Conservation (phyloP, 1,284 basidiomycete genomes). For the Vanrija pseudolonga region DNA sequence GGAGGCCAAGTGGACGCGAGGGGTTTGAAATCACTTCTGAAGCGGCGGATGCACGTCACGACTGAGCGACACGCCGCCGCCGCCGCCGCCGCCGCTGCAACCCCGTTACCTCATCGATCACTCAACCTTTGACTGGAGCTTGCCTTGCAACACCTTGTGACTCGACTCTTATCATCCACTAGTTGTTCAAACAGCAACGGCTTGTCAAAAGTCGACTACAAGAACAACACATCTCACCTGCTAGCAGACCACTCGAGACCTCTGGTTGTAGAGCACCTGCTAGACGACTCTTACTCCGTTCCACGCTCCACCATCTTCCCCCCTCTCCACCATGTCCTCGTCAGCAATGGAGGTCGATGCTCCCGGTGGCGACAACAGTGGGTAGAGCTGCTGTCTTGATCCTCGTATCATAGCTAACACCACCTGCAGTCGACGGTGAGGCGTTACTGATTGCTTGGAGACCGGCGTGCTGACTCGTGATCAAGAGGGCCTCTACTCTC, state of each 20-base stretch:
- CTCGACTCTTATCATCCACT: not conserved
- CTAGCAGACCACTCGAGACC: no score
- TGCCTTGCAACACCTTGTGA: no score
- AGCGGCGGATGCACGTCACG: no score
- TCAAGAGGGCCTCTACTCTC: constrained; percentile 83
- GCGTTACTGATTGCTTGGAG: not conserved
- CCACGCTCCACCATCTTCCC: not conserved
- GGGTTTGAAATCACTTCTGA: no score
- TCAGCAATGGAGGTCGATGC: constrained; percentile 44
- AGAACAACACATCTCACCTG: no score
- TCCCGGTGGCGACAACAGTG: constrained; percentile 41
- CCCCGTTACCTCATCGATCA: no score
- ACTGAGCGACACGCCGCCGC: no score
- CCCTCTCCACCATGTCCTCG: not conserved
- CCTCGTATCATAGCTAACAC: not conserved
- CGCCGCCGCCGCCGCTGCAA: no score
- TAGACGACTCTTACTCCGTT: not conserved
- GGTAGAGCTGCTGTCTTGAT: constrained; percentile 9
- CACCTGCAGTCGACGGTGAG: constrained; percentile 40
- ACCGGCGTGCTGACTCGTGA: not conserved
- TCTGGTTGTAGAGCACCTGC: no score
- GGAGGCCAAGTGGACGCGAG: no score
- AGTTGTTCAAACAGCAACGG: not conserved
- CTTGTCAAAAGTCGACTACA: no score
- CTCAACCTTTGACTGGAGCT: no score